A percentile compares a stretch with the other conserved stretches of the same genome.
Conservation (phyloP, 2,329 filamentous ascomycete species). For the Colletotrichum sp. region DNA sequence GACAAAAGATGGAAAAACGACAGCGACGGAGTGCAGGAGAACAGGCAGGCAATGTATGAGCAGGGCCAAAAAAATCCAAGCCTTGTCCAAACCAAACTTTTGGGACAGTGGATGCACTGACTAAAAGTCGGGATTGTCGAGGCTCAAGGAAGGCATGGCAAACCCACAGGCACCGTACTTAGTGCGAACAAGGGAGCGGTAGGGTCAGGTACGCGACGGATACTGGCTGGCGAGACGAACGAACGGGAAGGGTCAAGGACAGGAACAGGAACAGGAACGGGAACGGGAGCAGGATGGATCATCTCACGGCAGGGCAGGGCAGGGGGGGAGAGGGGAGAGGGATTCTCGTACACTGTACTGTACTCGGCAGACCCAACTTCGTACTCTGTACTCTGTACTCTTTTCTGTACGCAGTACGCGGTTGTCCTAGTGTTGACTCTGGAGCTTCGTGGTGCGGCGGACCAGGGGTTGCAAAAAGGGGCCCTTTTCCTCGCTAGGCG, state of each 20-base stretch:
- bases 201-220: not conserved
- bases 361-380: not conserved
- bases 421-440: not conserved
- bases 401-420: not conserved
- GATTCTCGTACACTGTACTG: not conserved
- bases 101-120: slow-evolving; percentile 21
- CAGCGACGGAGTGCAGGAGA: not conserved
- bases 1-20: not conserved
- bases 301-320: not conserved
- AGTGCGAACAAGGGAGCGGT: slow-evolving; percentile 7
- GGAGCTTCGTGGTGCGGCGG: slow-evolving; percentile 18
- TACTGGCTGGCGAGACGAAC: not conserved
- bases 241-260: not conserved
- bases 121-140: slow-evolving; percentile 20
- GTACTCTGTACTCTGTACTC: not conserved
- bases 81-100: slow-evolving; percentile 14
- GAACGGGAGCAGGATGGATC: not conserved
- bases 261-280: not conserved
- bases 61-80: not conserved
- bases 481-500: slow-evolving; percentile 8
- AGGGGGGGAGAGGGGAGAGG: not conserved
- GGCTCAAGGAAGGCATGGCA: slow-evolving; percentile 20
- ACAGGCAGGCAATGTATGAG: not conserved
- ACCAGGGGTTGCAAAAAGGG: slow-evolving; percentile 17
- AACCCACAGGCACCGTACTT: slow-evolving; percentile 15